Percentiles rank a stretch among this genome's conserved stretches.
Evolutionary conservation across 768 basidiomycete species (phyloP).

Genomic region (Ephemerocybe angulata): DNA sequence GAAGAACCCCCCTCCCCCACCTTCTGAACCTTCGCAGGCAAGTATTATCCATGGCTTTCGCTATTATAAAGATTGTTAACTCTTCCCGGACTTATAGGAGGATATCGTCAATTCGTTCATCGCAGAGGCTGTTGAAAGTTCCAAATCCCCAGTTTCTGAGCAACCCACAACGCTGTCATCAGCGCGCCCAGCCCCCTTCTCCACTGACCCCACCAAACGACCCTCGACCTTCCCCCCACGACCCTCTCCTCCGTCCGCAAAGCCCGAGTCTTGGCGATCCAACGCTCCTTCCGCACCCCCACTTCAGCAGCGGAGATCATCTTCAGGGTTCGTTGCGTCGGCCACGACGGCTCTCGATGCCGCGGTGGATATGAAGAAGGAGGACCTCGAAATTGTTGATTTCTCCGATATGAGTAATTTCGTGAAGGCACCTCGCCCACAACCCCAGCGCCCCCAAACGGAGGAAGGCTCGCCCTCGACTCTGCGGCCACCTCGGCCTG

Average conservation of each 20-base stretch:
- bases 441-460: conserved; percentile 16
- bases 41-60: neutral
- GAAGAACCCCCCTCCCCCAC: neutral
- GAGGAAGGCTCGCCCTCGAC: conserved; percentile 16
- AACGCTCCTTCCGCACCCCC: conserved; percentile 41
- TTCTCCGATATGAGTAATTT: conserved; percentile 75
- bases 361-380: conserved; percentile 46
- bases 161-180: neutral
- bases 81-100: conserved; percentile 28
- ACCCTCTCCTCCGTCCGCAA: conserved; percentile 9
- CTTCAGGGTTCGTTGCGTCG: conserved; percentile 30
- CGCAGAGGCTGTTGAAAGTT: conserved; percentile 41
- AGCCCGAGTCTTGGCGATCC: conserved; percentile 66
- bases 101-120: conserved; percentile 36
- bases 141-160: neutral
- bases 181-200: neutral
- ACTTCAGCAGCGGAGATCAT: conserved; percentile 21
- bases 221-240: neutral
- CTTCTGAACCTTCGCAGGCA: conserved; percentile 14
- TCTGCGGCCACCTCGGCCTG: conserved; percentile 40
- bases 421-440: conserved; percentile 39
- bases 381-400: conserved; percentile 75
- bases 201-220: conserved; percentile 11
- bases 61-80: conserved; percentile 1
- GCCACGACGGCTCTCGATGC: conserved; percentile 40